A percentile compares a stretch with the other conserved stretches of the same genome.
These are phyloP conservation scores for Boeremia exigua DNA, from an alignment of 2,329 filamentous ascomycete species.

Conservation along the genomic window DNA sequence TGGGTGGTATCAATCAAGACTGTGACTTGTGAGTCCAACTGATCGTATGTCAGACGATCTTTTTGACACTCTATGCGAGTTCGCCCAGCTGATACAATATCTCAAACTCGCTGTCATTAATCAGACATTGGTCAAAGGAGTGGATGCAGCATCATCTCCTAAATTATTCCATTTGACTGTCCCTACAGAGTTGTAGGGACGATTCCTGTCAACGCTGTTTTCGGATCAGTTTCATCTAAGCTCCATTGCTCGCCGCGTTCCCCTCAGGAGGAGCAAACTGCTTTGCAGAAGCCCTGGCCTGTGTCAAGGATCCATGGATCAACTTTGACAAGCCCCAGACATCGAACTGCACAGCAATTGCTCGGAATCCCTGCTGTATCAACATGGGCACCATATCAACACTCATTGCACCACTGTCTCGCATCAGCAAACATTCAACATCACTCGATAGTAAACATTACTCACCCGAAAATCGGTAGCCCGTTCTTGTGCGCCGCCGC, in stretches of 20 bases:
- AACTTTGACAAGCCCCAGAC: conserved; percentile 32
- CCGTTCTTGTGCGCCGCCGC: conserved; percentile 30
- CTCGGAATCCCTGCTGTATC: conserved; percentile 27
- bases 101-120: too few species aligned
- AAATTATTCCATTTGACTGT: too few species aligned
- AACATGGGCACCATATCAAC: conserved; percentile 29
- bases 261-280: conserved; percentile 19
- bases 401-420: conserved; percentile 23
- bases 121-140: too few species aligned
- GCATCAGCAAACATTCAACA: conserved; percentile 4
- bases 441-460: background rate
- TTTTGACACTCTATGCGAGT: too few species aligned
- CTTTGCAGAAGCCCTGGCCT: conserved; percentile 27
- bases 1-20: too few species aligned
- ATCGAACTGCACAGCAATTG: conserved; percentile 34
- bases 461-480: conserved; percentile 31
- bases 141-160: too few species aligned
- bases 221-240: background rate
- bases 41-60: too few species aligned
- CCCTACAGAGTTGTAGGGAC: too few species aligned
- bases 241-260: conserved; percentile 5
- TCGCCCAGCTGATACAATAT: too few species aligned
- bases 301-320: conserved; percentile 22
- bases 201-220: too few species aligned
- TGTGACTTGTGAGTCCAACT: too few species aligned